Conservation (phyloP, 164 flowering plant genomes). For the Liquidambar formosana region DNA sequence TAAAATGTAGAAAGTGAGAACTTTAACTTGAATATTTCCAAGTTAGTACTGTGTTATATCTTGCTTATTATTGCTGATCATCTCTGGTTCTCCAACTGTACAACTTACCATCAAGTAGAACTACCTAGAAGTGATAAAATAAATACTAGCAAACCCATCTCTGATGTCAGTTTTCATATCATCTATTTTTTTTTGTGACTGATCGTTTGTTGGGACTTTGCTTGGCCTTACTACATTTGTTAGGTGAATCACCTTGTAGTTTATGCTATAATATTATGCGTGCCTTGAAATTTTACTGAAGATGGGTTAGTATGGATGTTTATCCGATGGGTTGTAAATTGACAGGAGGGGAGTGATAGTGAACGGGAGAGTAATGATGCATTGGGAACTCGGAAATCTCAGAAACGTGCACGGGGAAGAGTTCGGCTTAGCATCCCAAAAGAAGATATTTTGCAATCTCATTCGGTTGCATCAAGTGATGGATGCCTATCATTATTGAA, state of each 20-base stretch:
- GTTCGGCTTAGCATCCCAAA: constrained; percentile 34
- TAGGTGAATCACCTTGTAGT: too few relatives aligned
- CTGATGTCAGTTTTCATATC: neutral
- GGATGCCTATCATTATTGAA: constrained; percentile 70
- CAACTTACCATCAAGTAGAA: neutral
- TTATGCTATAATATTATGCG: too few relatives aligned
- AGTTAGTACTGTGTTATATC: too few relatives aligned
- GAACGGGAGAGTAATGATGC: constrained; percentile 78
- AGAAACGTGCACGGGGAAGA: constrained; percentile 62
- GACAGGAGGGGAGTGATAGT: constrained; percentile 80
- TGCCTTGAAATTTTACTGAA: too few relatives aligned
- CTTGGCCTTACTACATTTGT: too few relatives aligned
- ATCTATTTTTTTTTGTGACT: neutral
- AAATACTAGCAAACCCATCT: neutral
- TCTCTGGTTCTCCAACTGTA: neutral
- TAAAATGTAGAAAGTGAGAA: too few relatives aligned
- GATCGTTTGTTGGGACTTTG: too few relatives aligned
- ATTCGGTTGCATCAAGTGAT: constrained; percentile 44
- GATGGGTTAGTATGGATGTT: neutral
- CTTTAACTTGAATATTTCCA: too few relatives aligned
- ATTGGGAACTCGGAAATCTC: constrained; percentile 47
- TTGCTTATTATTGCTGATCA: neutral
- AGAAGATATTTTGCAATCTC: constrained; percentile 48
- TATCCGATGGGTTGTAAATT: constrained; percentile 17
- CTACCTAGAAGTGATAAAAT: neutral